Evolutionary conservation across 805 yeast species (phyloP), one percentile per base, ranked within the genome.

Genomic region (Teunomyces atbi): DNA sequence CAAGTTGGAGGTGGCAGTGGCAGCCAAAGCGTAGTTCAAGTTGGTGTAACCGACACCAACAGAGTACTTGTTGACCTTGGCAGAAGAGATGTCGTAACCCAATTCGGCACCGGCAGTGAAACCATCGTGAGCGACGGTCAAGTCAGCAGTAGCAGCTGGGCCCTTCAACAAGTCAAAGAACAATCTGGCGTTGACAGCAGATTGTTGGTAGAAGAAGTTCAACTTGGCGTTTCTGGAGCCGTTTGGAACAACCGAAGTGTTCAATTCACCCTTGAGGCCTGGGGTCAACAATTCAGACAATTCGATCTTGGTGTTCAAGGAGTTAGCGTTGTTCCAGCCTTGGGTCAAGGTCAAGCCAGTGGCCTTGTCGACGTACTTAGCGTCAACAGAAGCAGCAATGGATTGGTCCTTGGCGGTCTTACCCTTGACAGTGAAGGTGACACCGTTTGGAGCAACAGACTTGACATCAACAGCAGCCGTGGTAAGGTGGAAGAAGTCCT

Each of bases 251-350:
- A 87, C 86, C 42, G 88, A 77, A 55, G 97, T 88, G 67, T 86
- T 83, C 64, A 94, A 77, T 74, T 91, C 96, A 59, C 94, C 85
- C 78, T 90, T 92, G 63, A 94, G 81, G 61, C 98, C 97, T 61
- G 96, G 96, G 51, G 97, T 86, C 73, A 92, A 81, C 61, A 89
- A 86, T 71, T 91, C 96, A 49, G 84, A 79, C 62, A 94, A 80
- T 78, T 92, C 97, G 60, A 94, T 79, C 81, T 89, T 92, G 76
- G 98, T 88, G 78, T 82, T 86, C 66, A 94, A 77, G 55, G 86
- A 80, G 73, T 92, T 92, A 71, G 95, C 85, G 61, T 96, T 89
- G 77, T 91, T 85, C 97, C 98, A 91, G 66, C 97, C 96, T 79
- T 94, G 98, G 59, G 97, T 90, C 65, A 94, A 76, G 55, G 97